Percentiles rank a stretch among this genome's conserved stretches.
These are phyloP conservation scores for Tolypocladium tropicale DNA, from an alignment of 2,329 filamentous ascomycete species.

Conservation along the genomic window DNA sequence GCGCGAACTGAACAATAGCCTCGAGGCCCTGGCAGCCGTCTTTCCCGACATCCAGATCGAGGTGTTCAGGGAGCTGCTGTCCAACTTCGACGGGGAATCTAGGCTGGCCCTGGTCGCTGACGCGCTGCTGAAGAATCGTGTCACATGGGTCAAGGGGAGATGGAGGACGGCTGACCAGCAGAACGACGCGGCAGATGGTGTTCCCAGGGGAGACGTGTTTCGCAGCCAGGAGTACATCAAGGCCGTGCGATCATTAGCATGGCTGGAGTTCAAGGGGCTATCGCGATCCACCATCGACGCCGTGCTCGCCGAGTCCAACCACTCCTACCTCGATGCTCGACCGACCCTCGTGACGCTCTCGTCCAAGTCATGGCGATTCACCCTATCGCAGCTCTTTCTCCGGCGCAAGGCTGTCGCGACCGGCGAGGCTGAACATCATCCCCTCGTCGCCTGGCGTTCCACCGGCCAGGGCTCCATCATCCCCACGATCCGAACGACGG, in stretches of 20 bases:
- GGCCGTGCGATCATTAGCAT: constrained; percentile 57
- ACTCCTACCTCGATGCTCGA: constrained; percentile 64
- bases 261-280: constrained; percentile 66
- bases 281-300: constrained; percentile 65
- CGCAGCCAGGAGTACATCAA: constrained; percentile 56
- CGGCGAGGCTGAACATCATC: constrained; percentile 47
- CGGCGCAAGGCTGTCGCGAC: constrained; percentile 48
- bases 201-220: constrained; percentile 56
- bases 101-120: constrained; percentile 69
- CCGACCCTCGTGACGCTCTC: constrained; percentile 59
- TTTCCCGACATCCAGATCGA: constrained; percentile 77
- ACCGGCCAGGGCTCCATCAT: constrained; percentile 43
- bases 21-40: constrained; percentile 58
- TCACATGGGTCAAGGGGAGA: constrained; percentile 60
- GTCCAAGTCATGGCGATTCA: constrained; percentile 67
- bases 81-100: constrained; percentile 65
- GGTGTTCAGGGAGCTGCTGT: constrained; percentile 73
- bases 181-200: constrained; percentile 17
- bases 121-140: constrained; percentile 60
- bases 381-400: constrained; percentile 60
- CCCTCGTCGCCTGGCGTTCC: constrained; percentile 51
- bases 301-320: constrained; percentile 71
- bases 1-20: constrained; percentile 57
- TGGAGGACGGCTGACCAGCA: constrained; percentile 39
- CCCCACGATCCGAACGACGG: constrained; percentile 56